Evolutionary conservation across 306 rosid genomes (phyloP).

Genomic region (Medicago arabica): DNA sequence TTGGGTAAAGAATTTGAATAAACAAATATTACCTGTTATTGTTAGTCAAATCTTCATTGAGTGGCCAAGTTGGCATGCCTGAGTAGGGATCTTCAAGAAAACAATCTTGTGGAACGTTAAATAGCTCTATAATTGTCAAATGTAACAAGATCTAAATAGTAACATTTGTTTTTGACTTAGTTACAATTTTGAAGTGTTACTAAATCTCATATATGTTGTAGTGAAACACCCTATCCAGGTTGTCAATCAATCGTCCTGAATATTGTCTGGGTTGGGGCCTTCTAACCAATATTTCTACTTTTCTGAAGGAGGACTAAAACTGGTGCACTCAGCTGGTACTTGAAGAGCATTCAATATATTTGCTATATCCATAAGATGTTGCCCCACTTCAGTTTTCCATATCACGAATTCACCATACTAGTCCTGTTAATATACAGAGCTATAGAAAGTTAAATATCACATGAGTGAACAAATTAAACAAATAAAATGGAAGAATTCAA

Average conservation of each 20-base stretch:
- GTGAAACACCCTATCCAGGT: slow-evolving; percentile 75
- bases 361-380: slow-evolving; percentile 63
- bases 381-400: slow-evolving; percentile 77
- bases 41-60: slow-evolving; percentile 51
- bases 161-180: no score
- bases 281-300: slow-evolving; percentile 85
- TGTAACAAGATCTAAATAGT: no score
- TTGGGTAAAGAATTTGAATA: slow-evolving; percentile 8
- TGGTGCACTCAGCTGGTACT: slow-evolving; percentile 49
- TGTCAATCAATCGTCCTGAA: slow-evolving; percentile 61
- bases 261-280: slow-evolving; percentile 53
- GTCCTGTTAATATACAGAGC: slow-evolving; percentile 55
- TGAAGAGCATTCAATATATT: slow-evolving; percentile 58
- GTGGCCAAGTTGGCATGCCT: slow-evolving; percentile 48
- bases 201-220: no score
- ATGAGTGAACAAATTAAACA: background rate
- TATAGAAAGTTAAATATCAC: slow-evolving; percentile 28
- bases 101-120: slow-evolving; percentile 53
- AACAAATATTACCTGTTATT: slow-evolving; percentile 55
- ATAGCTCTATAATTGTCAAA: no score
- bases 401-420: slow-evolving; percentile 60
- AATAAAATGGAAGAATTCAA: slow-evolving; percentile 1
- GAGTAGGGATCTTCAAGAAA: slow-evolving; percentile 50
- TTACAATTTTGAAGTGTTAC: no score
- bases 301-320: slow-evolving; percentile 61